phyloP scores from a whole-genome alignment of 306 rosid genomes.

The Castanospermum australe region DNA sequence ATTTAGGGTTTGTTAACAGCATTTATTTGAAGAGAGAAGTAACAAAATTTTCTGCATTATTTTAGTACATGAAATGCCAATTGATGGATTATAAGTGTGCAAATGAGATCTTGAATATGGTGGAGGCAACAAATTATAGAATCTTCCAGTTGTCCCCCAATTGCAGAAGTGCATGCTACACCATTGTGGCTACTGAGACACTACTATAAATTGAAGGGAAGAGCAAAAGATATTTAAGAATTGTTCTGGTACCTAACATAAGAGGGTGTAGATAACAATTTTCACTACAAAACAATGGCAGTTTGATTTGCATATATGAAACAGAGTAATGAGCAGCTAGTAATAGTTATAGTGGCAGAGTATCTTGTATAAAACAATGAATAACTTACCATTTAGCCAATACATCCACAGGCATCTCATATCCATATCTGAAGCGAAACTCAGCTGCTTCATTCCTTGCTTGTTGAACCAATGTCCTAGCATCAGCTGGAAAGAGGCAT shows the following conservation, averaged over 20 bases:
- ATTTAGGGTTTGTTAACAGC: background rate
- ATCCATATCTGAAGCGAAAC: constrained; percentile 89
- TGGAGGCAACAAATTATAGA: background rate
- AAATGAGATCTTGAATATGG: background rate
- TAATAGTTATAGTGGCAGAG: background rate
- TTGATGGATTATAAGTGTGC: background rate
- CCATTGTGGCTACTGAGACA: background rate
- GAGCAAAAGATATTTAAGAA: background rate
- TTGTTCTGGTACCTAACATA: background rate
- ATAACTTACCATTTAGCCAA: constrained; percentile 74
- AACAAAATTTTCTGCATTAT: background rate
- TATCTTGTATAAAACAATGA: background rate
- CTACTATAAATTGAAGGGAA: background rate
- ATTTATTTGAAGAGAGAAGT: background rate
- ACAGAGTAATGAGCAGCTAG: background rate
- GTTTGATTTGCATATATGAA: background rate
- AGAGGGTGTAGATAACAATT: background rate
- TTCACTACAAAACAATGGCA: background rate
- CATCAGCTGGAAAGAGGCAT: constrained; percentile 75
- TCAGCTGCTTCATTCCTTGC: constrained; percentile 99
- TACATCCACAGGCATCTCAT: constrained; percentile 94
- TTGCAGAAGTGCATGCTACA: background rate
- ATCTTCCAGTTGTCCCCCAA: background rate
- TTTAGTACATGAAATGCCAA: background rate
- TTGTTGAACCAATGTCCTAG: constrained; percentile 92